phyloP scores from a whole-genome alignment of 345 rosid genomes.

The Dipteronia sinensis region DNA sequence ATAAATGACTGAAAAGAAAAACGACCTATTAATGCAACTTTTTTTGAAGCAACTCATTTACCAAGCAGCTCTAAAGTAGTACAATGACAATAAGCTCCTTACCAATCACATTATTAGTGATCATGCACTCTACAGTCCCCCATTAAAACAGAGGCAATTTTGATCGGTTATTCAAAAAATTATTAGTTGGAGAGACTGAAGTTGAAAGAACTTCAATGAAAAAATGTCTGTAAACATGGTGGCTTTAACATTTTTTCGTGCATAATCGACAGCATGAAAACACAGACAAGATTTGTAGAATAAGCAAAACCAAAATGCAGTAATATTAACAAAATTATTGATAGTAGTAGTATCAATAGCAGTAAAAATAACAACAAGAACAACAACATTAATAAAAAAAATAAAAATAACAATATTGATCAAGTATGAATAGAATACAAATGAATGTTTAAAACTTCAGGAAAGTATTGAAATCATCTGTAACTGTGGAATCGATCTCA shows the following conservation, averaged over 20 bases:
- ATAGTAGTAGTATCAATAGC: neutral
- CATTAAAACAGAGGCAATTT: neutral
- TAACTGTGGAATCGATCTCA: neutral
- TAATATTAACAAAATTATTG: neutral
- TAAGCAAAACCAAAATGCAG: neutral
- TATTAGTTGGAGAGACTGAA: neutral
- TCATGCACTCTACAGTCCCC: neutral
- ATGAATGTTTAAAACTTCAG: neutral
- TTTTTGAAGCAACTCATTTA: slow-evolving; percentile 10
- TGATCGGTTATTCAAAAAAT: neutral
- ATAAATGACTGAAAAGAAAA: slow-evolving; percentile 61
- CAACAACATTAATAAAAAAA: too few species aligned
- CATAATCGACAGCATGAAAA: neutral
- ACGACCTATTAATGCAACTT: slow-evolving; percentile 15
- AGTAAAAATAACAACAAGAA: too few species aligned
- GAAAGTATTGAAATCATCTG: neutral
- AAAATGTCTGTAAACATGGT: neutral
- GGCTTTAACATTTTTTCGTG: neutral
- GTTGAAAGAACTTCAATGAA: neutral
- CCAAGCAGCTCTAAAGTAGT: neutral
- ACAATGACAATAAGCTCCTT: neutral
- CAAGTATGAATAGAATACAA: neutral
- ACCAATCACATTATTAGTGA: neutral
- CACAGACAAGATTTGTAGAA: neutral
- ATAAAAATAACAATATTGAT: too few species aligned